Percentiles rank a stretch among this genome's conserved stretches.
Conservation (phyloP, 805 yeast species). For the Teunomyces aglyptinius region DNA sequence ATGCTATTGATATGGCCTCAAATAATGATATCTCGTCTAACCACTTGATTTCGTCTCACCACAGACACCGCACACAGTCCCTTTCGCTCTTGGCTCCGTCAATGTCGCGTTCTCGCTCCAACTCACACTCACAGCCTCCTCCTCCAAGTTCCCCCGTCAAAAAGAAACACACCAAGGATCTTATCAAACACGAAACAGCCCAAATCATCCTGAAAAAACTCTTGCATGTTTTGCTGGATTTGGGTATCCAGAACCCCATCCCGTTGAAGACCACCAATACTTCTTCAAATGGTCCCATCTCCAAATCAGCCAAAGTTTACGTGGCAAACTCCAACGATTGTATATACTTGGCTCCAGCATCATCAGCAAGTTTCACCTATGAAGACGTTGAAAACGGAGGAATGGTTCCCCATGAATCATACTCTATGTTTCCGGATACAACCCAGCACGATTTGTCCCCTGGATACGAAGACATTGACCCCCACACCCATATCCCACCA, state of each 20-base stretch:
- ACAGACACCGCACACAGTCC: slow-evolving; percentile 7
- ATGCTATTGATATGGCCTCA: slow-evolving; percentile 3
- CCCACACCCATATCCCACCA: neutral
- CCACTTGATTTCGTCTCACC: slow-evolving; percentile 1
- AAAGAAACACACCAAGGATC: slow-evolving; percentile 33
- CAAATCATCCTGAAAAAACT: slow-evolving; percentile 37
- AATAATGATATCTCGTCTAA: neutral
- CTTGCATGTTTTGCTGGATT: slow-evolving; percentile 24
- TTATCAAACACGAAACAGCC: slow-evolving; percentile 39
- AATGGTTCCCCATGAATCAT: slow-evolving; percentile 1
- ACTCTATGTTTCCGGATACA: neutral
- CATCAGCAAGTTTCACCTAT: slow-evolving; percentile 39
- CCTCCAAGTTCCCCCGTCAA: slow-evolving; percentile 8
- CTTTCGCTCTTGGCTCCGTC: slow-evolving; percentile 7
- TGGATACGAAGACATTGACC: neutral
- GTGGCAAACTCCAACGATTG: slow-evolving; percentile 42
- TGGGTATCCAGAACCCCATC: slow-evolving; percentile 41
- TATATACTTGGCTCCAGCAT: slow-evolving; percentile 38
- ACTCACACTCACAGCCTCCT: slow-evolving; percentile 6
- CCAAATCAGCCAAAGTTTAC: slow-evolving; percentile 30
- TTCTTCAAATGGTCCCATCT: slow-evolving; percentile 18
- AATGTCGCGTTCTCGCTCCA: slow-evolving; percentile 9
- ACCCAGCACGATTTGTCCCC: neutral
- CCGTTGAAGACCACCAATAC: slow-evolving; percentile 30
- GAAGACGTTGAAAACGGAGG: slow-evolving; percentile 45